phyloP scores from a whole-genome alignment of 257 asterid species.

The Lycium barbarum region DNA sequence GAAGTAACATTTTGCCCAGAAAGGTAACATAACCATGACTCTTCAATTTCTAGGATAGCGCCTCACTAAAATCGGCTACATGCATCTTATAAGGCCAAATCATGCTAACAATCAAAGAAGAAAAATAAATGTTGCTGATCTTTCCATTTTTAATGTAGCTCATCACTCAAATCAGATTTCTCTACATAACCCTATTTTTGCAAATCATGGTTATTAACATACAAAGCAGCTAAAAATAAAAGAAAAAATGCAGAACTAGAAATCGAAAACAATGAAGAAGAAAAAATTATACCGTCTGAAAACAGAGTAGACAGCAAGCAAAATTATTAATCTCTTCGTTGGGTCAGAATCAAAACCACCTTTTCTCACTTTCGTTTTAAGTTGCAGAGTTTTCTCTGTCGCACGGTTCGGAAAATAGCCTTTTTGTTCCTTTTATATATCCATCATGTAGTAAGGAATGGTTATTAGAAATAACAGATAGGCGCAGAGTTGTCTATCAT shows the following conservation, averaged over 20 bases:
- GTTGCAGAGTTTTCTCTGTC: background rate
- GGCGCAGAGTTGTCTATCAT: background rate
- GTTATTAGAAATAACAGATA: background rate
- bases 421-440: background rate
- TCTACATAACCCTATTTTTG: background rate
- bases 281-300: background rate
- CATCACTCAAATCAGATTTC: background rate
- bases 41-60: constrained; percentile 20
- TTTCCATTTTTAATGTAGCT: background rate
- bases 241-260: background rate
- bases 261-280: background rate
- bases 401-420: background rate
- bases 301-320: background rate
- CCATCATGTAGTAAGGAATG: background rate
- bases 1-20: background rate
- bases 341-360: too few relatives aligned
- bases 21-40: background rate
- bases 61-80: background rate
- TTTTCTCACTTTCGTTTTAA: too few relatives aligned
- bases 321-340: background rate
- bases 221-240: too few relatives aligned
- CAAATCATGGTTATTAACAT: background rate
- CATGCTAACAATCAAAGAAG: background rate
- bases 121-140: background rate
- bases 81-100: background rate